A percentile compares a stretch with the other conserved stretches of the same genome.
Evolutionary conservation across 257 asterid species (phyloP).

Genomic region (Petunia axillaris): DNA sequence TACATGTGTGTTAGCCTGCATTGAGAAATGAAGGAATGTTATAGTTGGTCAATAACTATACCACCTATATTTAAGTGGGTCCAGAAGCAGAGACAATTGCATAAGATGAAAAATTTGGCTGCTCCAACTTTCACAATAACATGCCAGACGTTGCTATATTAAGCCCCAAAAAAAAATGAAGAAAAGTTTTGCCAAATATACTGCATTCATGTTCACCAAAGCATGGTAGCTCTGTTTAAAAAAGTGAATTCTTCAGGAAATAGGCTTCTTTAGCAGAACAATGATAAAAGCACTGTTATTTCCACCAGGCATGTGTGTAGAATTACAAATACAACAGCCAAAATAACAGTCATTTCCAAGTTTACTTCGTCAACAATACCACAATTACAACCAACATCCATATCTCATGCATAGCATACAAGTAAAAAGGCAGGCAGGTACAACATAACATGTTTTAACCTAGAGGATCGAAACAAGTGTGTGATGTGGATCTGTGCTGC

Average conservation of each 20-base stretch:
- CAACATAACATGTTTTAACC: not conserved
- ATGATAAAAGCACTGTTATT: not conserved
- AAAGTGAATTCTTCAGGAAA: not conserved
- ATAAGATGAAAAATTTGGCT: not conserved
- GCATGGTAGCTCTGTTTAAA: not conserved
- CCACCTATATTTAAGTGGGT: constrained; percentile 7
- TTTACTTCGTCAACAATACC: constrained; percentile 5
- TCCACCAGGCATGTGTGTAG: constrained; percentile 11
- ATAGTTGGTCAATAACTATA: constrained; percentile 2
- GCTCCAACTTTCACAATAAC: constrained; percentile 20
- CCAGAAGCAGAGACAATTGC: not conserved
- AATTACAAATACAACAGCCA: not conserved
- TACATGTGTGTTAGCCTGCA: constrained; percentile 96
- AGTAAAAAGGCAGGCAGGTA: not conserved
- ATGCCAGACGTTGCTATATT: not conserved
- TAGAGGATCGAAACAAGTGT: not conserved
- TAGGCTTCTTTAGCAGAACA: not conserved
- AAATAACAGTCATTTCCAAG: not conserved
- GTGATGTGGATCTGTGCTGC: not conserved
- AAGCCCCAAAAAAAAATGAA: constrained; percentile 2
- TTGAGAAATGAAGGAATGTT: constrained; percentile 28
- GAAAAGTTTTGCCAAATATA: not conserved
- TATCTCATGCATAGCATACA: not conserved
- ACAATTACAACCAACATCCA: constrained; percentile 1
- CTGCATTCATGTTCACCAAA: not conserved